These are phyloP conservation scores for Scopulariopsis brevicaulis DNA, from an alignment of 2,329 filamentous ascomycete species.

Conservation along the genomic window DNA sequence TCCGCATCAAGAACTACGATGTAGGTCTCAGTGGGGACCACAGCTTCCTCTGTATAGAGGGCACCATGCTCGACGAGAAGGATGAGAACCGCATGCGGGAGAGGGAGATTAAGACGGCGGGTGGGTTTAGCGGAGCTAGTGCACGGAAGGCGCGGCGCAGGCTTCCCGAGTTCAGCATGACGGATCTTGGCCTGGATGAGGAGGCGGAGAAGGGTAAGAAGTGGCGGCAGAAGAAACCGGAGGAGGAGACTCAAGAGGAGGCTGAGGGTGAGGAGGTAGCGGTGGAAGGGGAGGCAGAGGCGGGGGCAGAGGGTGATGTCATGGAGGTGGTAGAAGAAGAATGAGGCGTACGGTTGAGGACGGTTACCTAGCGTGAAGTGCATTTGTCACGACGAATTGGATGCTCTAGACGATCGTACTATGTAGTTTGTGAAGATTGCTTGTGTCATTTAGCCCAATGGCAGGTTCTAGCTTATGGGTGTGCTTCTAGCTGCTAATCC, in stretches of 20 bases:
- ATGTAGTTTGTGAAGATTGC: neutral
- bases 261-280: neutral
- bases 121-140: constrained; percentile 13
- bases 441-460: neutral
- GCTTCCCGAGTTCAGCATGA: constrained; percentile 44
- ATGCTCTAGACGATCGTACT: neutral
- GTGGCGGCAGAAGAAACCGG: neutral
- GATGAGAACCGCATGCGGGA: constrained; percentile 47
- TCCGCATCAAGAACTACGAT: constrained; percentile 78
- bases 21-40: constrained; percentile 63
- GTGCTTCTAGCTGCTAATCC: neutral
- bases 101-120: constrained; percentile 28
- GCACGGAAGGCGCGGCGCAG: constrained; percentile 14
- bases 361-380: neutral
- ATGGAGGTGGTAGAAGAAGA: neutral
- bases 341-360: neutral
- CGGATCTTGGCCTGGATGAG: constrained; percentile 36
- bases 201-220: constrained; percentile 22
- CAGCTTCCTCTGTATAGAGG: constrained; percentile 77
- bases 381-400: neutral
- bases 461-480: neutral
- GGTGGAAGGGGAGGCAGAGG: neutral
- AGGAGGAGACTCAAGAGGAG: neutral
- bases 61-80: constrained; percentile 65
- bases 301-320: neutral